Evolutionary conservation across 1,284 basidiomycete species (phyloP).

Genomic region (Heterobasidion occidentale): DNA sequence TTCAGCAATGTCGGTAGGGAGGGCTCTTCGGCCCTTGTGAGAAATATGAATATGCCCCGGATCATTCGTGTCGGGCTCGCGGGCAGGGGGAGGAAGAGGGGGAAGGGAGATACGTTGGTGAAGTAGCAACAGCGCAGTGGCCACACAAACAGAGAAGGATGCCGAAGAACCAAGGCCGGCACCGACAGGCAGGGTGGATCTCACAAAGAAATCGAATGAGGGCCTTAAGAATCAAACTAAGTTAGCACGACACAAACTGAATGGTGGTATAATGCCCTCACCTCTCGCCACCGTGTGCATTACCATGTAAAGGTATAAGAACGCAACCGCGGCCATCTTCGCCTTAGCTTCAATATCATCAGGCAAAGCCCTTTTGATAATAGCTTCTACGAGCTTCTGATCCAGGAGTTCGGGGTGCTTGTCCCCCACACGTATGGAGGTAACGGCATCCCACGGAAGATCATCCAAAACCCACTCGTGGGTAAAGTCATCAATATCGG

Average conservation of each 20-base stretch:
- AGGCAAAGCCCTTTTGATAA: slow-evolving; percentile 46
- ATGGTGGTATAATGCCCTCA: slow-evolving; percentile 26
- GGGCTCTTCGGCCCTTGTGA: slow-evolving; percentile 56
- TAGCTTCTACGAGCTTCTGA: slow-evolving; percentile 60
- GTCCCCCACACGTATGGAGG: slow-evolving; percentile 41
- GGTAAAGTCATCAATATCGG: slow-evolving; percentile 74
- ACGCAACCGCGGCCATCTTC: slow-evolving; percentile 70
- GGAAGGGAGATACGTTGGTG: slow-evolving; percentile 54
- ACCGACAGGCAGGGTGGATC: slow-evolving; percentile 96
- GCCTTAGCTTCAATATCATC: slow-evolving; percentile 36
- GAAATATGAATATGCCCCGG: slow-evolving; percentile 53
- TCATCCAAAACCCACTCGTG: slow-evolving; percentile 75
- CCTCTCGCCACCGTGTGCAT: slow-evolving; percentile 50
- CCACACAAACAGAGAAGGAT: slow-evolving; percentile 85
- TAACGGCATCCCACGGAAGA: slow-evolving; percentile 83
- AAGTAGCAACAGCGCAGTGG: slow-evolving; percentile 76
- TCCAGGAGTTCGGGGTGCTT: slow-evolving; percentile 65
- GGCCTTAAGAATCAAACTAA: slow-evolving; percentile 33
- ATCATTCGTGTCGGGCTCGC: slow-evolving; percentile 26
- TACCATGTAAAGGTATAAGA: slow-evolving; percentile 92
- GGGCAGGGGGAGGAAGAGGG: slow-evolving; percentile 34
- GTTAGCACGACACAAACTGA: slow-evolving; percentile 2
- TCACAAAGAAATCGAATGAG: slow-evolving; percentile 74
- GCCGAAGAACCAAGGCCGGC: slow-evolving; percentile 97
- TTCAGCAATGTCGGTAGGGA: slow-evolving; percentile 56